Evolutionary conservation across 495 filamentous ascomycete genomes (phyloP), one percentile per base, ranked within the genome.

Genomic region (Apodospora peruviana): DNA sequence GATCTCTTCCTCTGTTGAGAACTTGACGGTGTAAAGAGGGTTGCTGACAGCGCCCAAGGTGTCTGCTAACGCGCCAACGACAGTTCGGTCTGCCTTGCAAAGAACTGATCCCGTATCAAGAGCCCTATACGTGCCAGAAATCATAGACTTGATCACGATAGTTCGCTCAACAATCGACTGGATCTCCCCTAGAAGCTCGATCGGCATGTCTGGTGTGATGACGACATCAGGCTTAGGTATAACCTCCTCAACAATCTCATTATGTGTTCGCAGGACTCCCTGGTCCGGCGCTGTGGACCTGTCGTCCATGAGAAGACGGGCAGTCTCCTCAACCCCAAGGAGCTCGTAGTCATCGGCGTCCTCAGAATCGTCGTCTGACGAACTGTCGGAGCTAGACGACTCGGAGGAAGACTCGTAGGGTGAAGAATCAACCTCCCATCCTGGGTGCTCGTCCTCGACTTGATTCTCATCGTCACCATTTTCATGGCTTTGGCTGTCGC

Each of bases 271-370:
- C 36, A 89, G 65, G 5, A 80, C 85, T 11, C 36, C 16, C 8
- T 22, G 8, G 7, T 74, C 81, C 32, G 71, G 81, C 39, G 81
- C 74, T n/a, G n/a, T n/a, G n/a, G n/a, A n/a, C n/a, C n/a, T n/a
- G n/a, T n/a, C n/a, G n/a, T n/a, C n/a, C 89, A 96, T 91, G 22
- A 96, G 72, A 27, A 91, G 79, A 9, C 82, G 79, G 1, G 86
- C 86, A 54, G 87, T 83, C 60, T 93, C 88, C 61, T 87, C 86
- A 11, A 86, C 77, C 41, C 80, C 83, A 16, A 94, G 74, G 22
- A 88, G 17, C 14, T 25, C 36, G 23, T 61, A 45, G 11, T 72
- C 73, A 37, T 76, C 78, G 43, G 81, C 29, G 16, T 22, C 80
- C 44, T 81, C 78, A 23, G 85, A 85, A 4, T 73, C 73, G 39